Conservation (phyloP, 805 yeast species). For the Lachancea kluyveri region DNA sequence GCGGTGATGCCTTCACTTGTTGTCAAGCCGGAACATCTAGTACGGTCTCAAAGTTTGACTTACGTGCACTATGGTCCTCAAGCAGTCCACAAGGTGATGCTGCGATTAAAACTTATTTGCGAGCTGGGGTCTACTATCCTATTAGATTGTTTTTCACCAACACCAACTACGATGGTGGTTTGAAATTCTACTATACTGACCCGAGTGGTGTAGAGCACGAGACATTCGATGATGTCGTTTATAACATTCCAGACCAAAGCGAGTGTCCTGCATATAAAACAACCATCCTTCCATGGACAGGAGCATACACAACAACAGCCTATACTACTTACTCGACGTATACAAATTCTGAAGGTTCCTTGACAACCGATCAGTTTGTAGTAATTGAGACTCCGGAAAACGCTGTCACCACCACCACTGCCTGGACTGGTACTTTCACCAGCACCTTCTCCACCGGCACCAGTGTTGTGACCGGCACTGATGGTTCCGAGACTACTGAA, state of each 20-base stretch:
- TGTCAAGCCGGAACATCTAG: conserved; percentile 16
- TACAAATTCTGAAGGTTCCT: background rate
- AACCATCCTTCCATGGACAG: conserved; percentile 3
- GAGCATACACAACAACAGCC: background rate
- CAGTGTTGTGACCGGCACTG: conserved; percentile 3
- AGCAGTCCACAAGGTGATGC: too few species aligned
- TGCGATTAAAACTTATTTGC: conserved; percentile 13
- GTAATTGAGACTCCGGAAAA: conserved; percentile 11
- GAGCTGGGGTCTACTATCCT: conserved; percentile 28
- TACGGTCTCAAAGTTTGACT: too few species aligned
- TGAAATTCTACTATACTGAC: conserved; percentile 13
- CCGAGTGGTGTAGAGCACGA: conserved; percentile 16
- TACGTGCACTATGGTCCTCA: too few species aligned
- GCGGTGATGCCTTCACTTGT: conserved; percentile 32
- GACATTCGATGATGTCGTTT: conserved; percentile 15
- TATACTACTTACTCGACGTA: conserved; percentile 2
- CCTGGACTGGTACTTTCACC: conserved; percentile 5
- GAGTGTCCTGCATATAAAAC: conserved; percentile 8
- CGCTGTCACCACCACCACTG: too few species aligned
- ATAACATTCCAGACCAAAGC: conserved; percentile 8
- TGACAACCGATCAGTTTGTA: conserved; percentile 2
- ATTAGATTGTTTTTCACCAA: conserved; percentile 23
- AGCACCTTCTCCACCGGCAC: conserved; percentile 4
- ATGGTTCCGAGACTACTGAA: conserved; percentile 6
- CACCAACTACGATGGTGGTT: conserved; percentile 12